Percentiles rank a stretch among this genome's conserved stretches.
Evolutionary conservation across 2,329 filamentous ascomycete genomes (phyloP).

Genomic region (Nothopassalora personata): DNA sequence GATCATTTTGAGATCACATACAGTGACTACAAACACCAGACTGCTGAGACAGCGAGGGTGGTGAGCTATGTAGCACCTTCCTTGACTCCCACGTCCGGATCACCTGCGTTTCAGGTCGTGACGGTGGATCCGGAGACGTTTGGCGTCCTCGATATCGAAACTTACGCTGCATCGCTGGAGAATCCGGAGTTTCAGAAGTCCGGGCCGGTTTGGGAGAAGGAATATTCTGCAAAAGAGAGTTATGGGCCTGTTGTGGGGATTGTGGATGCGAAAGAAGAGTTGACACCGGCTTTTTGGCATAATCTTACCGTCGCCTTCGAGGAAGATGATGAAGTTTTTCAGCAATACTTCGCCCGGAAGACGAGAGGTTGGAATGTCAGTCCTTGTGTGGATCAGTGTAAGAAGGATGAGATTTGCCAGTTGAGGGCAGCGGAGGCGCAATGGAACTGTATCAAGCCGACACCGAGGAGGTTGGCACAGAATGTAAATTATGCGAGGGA

Average conservation of each 20-base stretch:
- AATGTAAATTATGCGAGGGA: not conserved
- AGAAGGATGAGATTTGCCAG: slow-evolving; percentile 46
- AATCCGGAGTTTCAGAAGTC: slow-evolving; percentile 38
- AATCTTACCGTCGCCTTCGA: slow-evolving; percentile 50
- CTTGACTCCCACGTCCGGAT: slow-evolving; percentile 51
- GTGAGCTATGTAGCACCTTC: slow-evolving; percentile 53
- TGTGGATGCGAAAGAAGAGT: slow-evolving; percentile 37
- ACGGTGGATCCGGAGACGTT: slow-evolving; percentile 54
- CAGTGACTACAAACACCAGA: slow-evolving; percentile 41
- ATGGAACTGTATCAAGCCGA: slow-evolving; percentile 43
- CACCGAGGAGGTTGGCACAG: not conserved
- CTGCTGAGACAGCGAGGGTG: slow-evolving; percentile 42
- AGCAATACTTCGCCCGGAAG: slow-evolving; percentile 45
- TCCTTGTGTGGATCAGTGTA: slow-evolving; percentile 42
- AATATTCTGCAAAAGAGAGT: slow-evolving; percentile 53
- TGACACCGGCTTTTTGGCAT: slow-evolving; percentile 57
- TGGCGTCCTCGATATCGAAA: slow-evolving; percentile 49
- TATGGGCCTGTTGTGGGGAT: slow-evolving; percentile 43
- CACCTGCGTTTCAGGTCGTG: slow-evolving; percentile 56
- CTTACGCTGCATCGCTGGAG: slow-evolving; percentile 52
- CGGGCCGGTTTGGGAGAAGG: slow-evolving; percentile 50
- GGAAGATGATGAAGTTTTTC: slow-evolving; percentile 40
- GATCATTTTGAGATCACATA: slow-evolving; percentile 56
- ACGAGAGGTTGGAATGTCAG: slow-evolving; percentile 43
- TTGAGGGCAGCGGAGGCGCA: slow-evolving; percentile 50